Evolutionary conservation across 163 green algal species (phyloP), one percentile per base, ranked within the genome.

Genomic region (Chloroidium sp.): DNA sequence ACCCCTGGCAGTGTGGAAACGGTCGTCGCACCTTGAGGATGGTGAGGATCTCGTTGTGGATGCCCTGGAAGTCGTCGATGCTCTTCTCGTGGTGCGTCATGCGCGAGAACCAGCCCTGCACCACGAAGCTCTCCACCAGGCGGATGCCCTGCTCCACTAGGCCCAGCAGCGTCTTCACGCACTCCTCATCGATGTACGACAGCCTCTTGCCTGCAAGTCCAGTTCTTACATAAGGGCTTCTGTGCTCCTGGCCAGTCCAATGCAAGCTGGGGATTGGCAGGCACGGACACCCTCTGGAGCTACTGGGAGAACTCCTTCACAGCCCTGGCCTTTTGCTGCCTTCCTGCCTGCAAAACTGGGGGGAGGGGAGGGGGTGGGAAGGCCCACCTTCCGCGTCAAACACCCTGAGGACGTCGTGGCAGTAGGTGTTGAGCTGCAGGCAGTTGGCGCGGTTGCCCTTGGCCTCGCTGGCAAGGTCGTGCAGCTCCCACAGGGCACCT

Each of bases 81-180:
- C 84, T 76, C 14, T 68, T 78, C 68, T 88, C 85, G 59, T 88
- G 82, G 76, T 78, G 85, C 10, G 79, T 76, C 81, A 91, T 82
- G n/a, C 86, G 83, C 81, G 87, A 59, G 69, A 93, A 80, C 89
- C 89, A 93, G 74, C 89, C 14, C 81, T 79, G n/a, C 62, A 80
- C 80, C 85, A 90, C 76, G 74, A 57, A 60, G 36, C 36, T 36
- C 36, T 90, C 84, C 61, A 86, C 86, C 36, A 90, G 76, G 14
- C 69, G 74, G 62, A 77, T 83, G 57, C 76, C 84, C 10, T 81
- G 69, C 68, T 88, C 82, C 76, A 90, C 75, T 2, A 80, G 84
- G 8, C 76, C 75, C 62, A 86, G 72, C 76, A 90, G 76, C n/a
- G 84, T 76, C n/a, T 78, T 76, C 12, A 85, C 80, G 59, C 79